These are phyloP conservation scores for Hibiscus trionum DNA, from an alignment of 345 rosid species.

Conservation along the genomic window DNA sequence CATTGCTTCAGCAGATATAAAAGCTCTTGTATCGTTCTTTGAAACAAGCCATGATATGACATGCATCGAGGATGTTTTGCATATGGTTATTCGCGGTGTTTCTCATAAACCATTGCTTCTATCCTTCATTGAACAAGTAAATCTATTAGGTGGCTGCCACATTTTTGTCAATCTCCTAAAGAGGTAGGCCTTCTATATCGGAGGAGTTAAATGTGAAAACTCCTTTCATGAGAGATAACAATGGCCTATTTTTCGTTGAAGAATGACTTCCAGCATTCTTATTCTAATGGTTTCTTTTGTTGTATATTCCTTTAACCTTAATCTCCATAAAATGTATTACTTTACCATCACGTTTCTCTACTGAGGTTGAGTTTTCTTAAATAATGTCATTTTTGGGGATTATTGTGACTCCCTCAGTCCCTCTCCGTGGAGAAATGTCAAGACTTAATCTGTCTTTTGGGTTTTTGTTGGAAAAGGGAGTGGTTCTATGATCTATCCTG, in stretches of 20 bases:
- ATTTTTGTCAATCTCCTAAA: slow-evolving; percentile 86
- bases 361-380: neutral
- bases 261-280: neutral
- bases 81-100: slow-evolving; percentile 84
- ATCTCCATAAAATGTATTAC: neutral
- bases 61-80: slow-evolving; percentile 88
- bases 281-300: neutral
- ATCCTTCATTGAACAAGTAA: slow-evolving; percentile 83
- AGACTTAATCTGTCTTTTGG: neutral
- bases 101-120: slow-evolving; percentile 65
- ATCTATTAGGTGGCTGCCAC: slow-evolving; percentile 72
- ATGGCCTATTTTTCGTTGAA: neutral
- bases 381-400: too few species aligned
- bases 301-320: slow-evolving; percentile 1
- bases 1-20: slow-evolving; percentile 59
- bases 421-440: neutral
- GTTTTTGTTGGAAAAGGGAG: neutral
- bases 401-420: neutral
- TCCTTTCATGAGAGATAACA: neutral
- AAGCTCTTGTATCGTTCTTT: slow-evolving; percentile 67
- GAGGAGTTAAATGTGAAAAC: neutral
- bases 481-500: too few species aligned
- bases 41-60: slow-evolving; percentile 87
- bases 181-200: slow-evolving; percentile 38
- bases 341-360: neutral